Percentiles rank a stretch among this genome's conserved stretches.
Evolutionary conservation across 768 basidiomycete species (phyloP).

Genomic region (Tricholoma flavovirens): DNA sequence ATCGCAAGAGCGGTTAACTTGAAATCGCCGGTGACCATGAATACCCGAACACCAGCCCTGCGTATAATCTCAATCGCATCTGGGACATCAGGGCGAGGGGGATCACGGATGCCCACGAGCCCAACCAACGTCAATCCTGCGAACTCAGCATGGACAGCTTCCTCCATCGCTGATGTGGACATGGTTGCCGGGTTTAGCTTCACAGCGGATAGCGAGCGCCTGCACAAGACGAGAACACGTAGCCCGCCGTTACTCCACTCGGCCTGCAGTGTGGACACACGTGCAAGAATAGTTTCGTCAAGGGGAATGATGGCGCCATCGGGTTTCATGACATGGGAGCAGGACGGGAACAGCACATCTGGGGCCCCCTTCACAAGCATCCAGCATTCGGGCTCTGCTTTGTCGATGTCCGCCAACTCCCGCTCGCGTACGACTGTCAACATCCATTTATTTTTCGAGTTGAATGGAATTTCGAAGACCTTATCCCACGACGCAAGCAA

Average conservation of each 20-base stretch:
- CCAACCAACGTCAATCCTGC: slow-evolving; percentile 39
- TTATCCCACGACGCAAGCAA: neutral
- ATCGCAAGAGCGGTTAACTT: slow-evolving; percentile 58
- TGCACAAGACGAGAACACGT: slow-evolving; percentile 57
- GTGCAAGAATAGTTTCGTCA: slow-evolving; percentile 17
- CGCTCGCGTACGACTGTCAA: neutral
- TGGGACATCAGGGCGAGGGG: slow-evolving; percentile 48
- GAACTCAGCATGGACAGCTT: slow-evolving; percentile 37
- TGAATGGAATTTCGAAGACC: neutral
- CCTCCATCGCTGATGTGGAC: slow-evolving; percentile 20
- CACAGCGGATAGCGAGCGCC: slow-evolving; percentile 27
- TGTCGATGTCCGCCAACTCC: neutral
- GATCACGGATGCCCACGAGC: slow-evolving; percentile 56
- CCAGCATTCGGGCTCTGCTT: neutral
- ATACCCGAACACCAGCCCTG: slow-evolving; percentile 54
- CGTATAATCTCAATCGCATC: slow-evolving; percentile 47
- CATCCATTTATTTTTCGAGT: slow-evolving; percentile 1
- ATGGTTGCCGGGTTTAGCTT: slow-evolving; percentile 36
- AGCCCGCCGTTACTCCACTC: slow-evolving; percentile 48
- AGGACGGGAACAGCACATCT: slow-evolving; percentile 40
- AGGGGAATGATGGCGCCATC: slow-evolving; percentile 32
- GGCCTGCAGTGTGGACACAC: slow-evolving; percentile 35
- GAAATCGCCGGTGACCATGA: slow-evolving; percentile 60
- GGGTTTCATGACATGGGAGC: slow-evolving; percentile 32
- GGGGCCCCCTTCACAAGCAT: slow-evolving; percentile 34